Percentiles rank a stretch among this genome's conserved stretches.
Evolutionary conservation across 148 eudicot genomes (phyloP).

Genomic region (Nepenthes mirabilis): DNA sequence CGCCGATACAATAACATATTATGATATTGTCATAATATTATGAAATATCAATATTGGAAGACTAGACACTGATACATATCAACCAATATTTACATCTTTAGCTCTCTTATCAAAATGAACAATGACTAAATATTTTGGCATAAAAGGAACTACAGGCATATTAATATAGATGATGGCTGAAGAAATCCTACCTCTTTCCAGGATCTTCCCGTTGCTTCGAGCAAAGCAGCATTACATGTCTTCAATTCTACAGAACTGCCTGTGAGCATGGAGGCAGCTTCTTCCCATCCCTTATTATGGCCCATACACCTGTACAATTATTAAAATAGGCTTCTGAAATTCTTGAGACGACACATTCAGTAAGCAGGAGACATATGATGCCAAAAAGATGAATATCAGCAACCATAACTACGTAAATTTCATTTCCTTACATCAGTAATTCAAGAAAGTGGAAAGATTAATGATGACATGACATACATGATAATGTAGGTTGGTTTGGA

Average conservation of each 20-base stretch:
- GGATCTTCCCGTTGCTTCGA: conserved; percentile 68
- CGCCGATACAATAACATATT: no score
- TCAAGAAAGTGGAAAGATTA: no score
- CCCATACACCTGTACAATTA: conserved; percentile 73
- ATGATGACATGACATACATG: background rate
- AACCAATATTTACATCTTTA: no score
- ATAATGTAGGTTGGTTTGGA: no score
- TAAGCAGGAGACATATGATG: background rate
- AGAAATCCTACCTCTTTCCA: conserved; percentile 79
- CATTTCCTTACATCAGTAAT: background rate
- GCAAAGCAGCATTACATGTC: conserved; percentile 94
- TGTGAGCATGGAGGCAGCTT: conserved; percentile 78
- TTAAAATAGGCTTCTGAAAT: background rate
- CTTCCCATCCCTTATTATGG: conserved; percentile 95
- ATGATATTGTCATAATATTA: no score
- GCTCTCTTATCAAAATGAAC: no score
- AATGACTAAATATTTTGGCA: no score
- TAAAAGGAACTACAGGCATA: no score
- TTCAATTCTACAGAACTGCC: conserved; percentile 61
- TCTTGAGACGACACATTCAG: background rate
- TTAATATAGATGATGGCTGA: background rate
- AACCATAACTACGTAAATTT: background rate
- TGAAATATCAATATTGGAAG: no score
- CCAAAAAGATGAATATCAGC: background rate
- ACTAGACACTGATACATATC: no score